Conservation (phyloP, 2,329 filamentous ascomycete genomes). For the Celoporthe dispersa region DNA sequence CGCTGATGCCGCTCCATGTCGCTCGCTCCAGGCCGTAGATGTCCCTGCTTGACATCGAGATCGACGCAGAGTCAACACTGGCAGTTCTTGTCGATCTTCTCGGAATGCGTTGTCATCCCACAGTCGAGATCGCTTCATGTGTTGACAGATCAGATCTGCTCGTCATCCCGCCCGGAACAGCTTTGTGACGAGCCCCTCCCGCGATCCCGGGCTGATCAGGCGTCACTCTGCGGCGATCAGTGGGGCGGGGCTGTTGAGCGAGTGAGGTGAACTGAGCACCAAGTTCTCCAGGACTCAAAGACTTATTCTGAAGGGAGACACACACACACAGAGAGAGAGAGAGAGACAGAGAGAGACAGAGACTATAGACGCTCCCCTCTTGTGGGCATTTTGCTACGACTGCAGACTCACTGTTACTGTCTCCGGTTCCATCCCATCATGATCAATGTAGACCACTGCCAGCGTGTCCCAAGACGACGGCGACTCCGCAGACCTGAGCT, state of each 20-base stretch:
- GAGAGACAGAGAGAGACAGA: too few species aligned
- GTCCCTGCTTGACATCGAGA: not conserved
- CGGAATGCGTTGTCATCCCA: not conserved
- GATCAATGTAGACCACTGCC: not conserved
- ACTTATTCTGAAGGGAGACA: not conserved
- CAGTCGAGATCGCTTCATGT: not conserved
- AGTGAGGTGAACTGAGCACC: not conserved
- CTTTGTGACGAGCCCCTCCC: not conserved
- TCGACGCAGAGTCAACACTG: not conserved
- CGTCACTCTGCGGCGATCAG: not conserved
- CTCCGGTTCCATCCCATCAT: too few species aligned
- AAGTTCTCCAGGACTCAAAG: not conserved
- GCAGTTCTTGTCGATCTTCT: not conserved
- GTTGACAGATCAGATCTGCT: slow-evolving; percentile 4
- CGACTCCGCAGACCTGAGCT: not conserved
- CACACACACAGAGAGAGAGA: too few species aligned
- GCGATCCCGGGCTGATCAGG: not conserved
- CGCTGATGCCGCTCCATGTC: too few species aligned
- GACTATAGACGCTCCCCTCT: not conserved
- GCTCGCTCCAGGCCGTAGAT: not conserved
- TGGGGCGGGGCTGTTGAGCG: not conserved
- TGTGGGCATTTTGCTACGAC: not conserved
- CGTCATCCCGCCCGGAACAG: not conserved
- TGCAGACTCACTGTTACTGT: not conserved
- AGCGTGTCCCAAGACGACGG: not conserved